Conservation (phyloP, 164 flowering plant species). For the Berberis thunbergii region DNA sequence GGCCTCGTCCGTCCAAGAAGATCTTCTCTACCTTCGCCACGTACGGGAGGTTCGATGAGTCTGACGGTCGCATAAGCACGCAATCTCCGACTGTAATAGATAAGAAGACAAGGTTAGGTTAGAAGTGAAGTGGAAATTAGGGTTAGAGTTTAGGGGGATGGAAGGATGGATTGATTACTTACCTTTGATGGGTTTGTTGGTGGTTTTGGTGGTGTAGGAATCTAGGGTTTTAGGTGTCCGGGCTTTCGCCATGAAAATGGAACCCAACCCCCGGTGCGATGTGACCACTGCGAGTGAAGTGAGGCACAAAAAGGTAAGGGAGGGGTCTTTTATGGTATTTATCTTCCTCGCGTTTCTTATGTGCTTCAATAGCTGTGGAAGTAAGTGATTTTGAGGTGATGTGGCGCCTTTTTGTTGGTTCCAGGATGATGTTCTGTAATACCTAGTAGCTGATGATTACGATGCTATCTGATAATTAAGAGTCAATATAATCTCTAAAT, state of each 20-base stretch:
- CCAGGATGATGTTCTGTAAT: too few relatives aligned
- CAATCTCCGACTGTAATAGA: conserved; percentile 49
- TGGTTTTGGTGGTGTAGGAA: conserved; percentile 50
- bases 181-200: conserved; percentile 55
- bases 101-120: background rate
- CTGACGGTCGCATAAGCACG: conserved; percentile 64
- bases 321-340: too few relatives aligned
- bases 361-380: too few relatives aligned
- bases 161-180: conserved; percentile 1
- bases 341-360: too few relatives aligned
- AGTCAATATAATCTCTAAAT: too few relatives aligned
- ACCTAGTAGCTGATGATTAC: too few relatives aligned
- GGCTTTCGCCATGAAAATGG: conserved; percentile 42
- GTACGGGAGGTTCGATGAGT: conserved; percentile 55
- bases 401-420: too few relatives aligned
- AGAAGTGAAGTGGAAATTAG: background rate
- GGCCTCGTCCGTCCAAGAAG: conserved; percentile 51
- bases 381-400: too few relatives aligned
- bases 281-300: too few relatives aligned
- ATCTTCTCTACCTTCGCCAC: conserved; percentile 65
- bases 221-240: conserved; percentile 45
- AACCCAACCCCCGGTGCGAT: too few relatives aligned
- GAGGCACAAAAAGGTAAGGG: too few relatives aligned
- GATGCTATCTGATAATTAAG: too few relatives aligned
- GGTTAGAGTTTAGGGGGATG: background rate